Base-by-base conservation (phyloP, 345 rosid genomes). In the Angophora floribunda region DNA sequence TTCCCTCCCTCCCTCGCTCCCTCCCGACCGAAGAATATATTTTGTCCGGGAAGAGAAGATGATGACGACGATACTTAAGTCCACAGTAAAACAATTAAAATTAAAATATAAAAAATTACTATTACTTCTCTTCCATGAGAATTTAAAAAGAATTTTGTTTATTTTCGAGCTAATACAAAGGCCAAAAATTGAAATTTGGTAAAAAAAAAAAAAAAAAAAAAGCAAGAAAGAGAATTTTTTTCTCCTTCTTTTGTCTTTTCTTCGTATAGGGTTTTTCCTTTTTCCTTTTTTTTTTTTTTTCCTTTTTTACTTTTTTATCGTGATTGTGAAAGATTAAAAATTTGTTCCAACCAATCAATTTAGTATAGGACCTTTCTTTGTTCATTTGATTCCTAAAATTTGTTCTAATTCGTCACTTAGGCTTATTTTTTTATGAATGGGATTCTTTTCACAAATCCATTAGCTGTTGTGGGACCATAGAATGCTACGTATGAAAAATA, bases 271-370 rank as follows among this genome's bases (percentile, higher is more conserved):
- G 41, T 36, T 36, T 36, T 36, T 36, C 41, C 41, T 36, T 36
- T 36, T 9, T 55, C 21, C 8, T 0, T 22, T 51, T 51, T 51
- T 5, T 13, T 50, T 51, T 55, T 1, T 52, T 16, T 5, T 8
- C 0, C 16, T 7, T 7, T 51, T 50, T 12, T 51, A 3, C 0
- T 51, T 12, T 52, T 1, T 0, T 8, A 53, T 53, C 7, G 21
- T 55, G 59, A 3, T 11, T 4, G 21, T 55, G 59, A 55, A 55
- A 21, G 28, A 55, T 55, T 22, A 9, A 1, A 55, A 55, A 26
- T 9, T 21, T 55, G 61, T 55, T 0, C n/a, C n/a, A 0, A 4
- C 9, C 1, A 12, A 61, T 61, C 0, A 6, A n/a, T 28, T 28
- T 61, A 12, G 15, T 61, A 61, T 61, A 14, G 26, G 26, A 11